phyloP scores from a whole-genome alignment of 2,329 filamentous ascomycete species.

The Penicillium freii region DNA sequence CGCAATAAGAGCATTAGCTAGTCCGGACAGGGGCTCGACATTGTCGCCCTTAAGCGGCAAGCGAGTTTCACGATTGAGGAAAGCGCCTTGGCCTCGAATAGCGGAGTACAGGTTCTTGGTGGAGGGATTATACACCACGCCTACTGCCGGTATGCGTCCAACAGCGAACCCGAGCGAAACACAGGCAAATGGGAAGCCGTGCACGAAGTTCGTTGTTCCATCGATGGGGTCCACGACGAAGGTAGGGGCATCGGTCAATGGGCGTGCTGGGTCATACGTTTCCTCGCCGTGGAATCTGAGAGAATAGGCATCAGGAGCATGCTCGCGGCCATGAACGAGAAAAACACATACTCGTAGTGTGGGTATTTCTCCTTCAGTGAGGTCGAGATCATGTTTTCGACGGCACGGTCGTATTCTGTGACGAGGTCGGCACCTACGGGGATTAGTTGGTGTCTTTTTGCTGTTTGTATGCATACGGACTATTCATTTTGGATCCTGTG shows the following conservation, averaged over 20 bases:
- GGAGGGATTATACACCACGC: conserved; percentile 62
- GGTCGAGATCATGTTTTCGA: conserved; percentile 57
- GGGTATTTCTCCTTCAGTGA: conserved; percentile 54
- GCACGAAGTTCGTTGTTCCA: conserved; percentile 65
- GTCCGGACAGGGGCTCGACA: conserved; percentile 47
- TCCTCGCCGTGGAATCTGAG: conserved; percentile 57
- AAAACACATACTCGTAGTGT: conserved; percentile 46
- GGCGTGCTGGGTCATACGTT: conserved; percentile 56
- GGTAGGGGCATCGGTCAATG: conserved; percentile 54
- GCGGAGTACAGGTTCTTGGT: conserved; percentile 56
- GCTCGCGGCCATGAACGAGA: background rate
- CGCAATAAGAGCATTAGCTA: conserved; percentile 54
- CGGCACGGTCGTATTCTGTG: conserved; percentile 62
- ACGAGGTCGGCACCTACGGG: conserved; percentile 58
- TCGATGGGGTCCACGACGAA: conserved; percentile 65
- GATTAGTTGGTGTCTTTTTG: background rate
- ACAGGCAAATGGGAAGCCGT: conserved; percentile 57
- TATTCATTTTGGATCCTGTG: conserved; percentile 49
- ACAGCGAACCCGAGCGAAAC: conserved; percentile 60
- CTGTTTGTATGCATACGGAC: conserved; percentile 25
- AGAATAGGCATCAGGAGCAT: background rate
- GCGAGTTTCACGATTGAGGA: conserved; percentile 36
- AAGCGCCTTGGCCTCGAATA: conserved; percentile 56
- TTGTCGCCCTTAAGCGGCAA: conserved; percentile 49
- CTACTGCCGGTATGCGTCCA: conserved; percentile 51